Base-by-base conservation (phyloP, 805 yeast genomes). In the Hagleromyces aurorensis region DNA sequence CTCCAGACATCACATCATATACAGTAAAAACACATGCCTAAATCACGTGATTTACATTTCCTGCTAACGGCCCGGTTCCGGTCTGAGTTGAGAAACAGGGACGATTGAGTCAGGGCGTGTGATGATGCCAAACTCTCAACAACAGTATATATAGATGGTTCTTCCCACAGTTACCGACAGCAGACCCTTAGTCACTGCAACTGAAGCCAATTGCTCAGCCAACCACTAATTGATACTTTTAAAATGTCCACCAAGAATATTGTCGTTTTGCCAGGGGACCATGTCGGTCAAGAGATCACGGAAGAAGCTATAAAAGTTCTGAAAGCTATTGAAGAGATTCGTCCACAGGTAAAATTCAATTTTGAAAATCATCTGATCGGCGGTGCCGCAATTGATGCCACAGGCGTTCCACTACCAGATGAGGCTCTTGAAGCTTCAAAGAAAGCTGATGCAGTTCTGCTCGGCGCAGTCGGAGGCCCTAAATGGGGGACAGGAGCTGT, bases 401-500 rank as follows among this genome's bases (percentile, higher is more conserved):
- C 93, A 25, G 98, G 98, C 31, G 78, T 57, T 29, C 96, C 98
- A 36, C 67, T 91, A 41, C 81, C 96, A 10, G 94, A 81, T 37
- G 89, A 69, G 34, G 71, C 96, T 3, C 67, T 91, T 27, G 81
- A 64, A 25, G 86, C 94, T 7, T 72, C 96, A 20, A 86, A 84
- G 61, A 63, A 64, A 25, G 79, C 97, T 1, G 93, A 89, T 55
- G 98, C 97, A 15, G 94, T 91, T n/a, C 65, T 91, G 43, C 69
- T 91, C 34, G 98, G 98, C 44, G 96, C 98, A 6, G 98, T 91
- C 19, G 98, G 98, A 41, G 98, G 98, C 19, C 98, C 98, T 38
- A 91, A 91, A 64, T 91, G 98, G 98, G 97, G 97, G 20, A 83
- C 96, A 16, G 96, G 96, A 29, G 53, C 70, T 8, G 97, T 89